Base-by-base conservation (phyloP, 2,329 filamentous ascomycete genomes). In the Fusarium hainanense region DNA sequence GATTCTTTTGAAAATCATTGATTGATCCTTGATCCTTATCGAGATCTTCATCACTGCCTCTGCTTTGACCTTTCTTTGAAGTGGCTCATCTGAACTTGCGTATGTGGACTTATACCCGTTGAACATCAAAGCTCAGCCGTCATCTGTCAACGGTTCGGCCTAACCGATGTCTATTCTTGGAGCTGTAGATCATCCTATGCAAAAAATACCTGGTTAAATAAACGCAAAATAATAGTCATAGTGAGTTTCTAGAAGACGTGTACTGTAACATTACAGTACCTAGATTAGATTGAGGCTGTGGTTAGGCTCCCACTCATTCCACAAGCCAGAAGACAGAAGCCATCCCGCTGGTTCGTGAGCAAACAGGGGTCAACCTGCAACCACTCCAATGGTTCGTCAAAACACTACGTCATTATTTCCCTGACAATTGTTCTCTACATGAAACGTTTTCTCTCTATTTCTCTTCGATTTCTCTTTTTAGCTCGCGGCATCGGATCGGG, bases 371-470 rank as follows among this genome's bases (percentile, higher is more conserved):
- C 23, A 34, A 51, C 63, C 68, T 71, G 44, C 59, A 64, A 68
- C 62, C 54, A 69, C 52, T 66, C 57, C 49, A 51, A 18, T 46
- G 50, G 42, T 28, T 58, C 61, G 54, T 69, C 67, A 47, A 71
- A 49, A 48, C 21, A 28, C 63, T 71, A 74, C 72, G 72, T 73
- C 72, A 73, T 60, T 48, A n/a, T 55, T 48, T 30, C 46, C 34
- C 46, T 25, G 58, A 49, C n/a, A 49, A 27, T n/a, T 30, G 13
- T 40, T 32, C 32, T 50, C 30, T 49, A 30, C 34, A 37, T n/a
- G 6, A 27, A 28, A 34, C 13, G 34, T 66, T 48, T 28, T 46
- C 62, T 63, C 37, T 58, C 52, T 54, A 7, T 41, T 25, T 27
- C 30, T 28, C 34, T 58, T 25, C 18, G 18, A 3, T 23, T n/a